Conservation (phyloP, 305 asterid species). For the Ilex paraguariensis region DNA sequence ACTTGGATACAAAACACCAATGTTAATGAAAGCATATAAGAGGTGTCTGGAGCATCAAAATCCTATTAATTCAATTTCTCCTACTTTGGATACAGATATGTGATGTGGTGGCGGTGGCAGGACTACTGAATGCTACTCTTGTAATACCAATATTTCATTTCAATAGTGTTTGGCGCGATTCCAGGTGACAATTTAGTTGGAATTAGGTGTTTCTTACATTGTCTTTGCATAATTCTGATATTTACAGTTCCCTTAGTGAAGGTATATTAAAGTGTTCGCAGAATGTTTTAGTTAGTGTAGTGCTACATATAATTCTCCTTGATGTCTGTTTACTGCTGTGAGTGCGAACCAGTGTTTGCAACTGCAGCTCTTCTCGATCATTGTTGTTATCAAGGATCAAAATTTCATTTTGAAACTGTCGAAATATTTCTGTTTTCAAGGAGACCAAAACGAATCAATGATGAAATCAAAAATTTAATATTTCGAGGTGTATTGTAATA, state of each 20-base stretch:
- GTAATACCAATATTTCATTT: slow-evolving; percentile 96
- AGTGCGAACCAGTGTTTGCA: too few relatives aligned
- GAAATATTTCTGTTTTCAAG: too few relatives aligned
- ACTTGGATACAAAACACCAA: not conserved
- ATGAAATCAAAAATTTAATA: too few relatives aligned
- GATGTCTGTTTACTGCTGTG: too few relatives aligned
- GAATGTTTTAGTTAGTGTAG: too few relatives aligned
- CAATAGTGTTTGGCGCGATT: slow-evolving; percentile 96
- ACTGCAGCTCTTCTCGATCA: too few relatives aligned
- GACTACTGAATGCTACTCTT: slow-evolving; percentile 95
- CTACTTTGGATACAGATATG: slow-evolving; percentile 57
- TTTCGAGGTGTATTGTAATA: too few relatives aligned
- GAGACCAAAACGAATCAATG: too few relatives aligned
- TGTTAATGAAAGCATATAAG: not conserved
- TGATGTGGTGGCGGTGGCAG: slow-evolving; percentile 99
- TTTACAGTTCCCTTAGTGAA: not conserved
- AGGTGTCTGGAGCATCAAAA: not conserved
- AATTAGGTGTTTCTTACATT: not conserved
- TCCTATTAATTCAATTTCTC: slow-evolving; percentile 13
- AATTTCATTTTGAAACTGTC: too few relatives aligned
- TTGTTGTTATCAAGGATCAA: too few relatives aligned
- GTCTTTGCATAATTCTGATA: not conserved
- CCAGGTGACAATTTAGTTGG: slow-evolving; percentile 50
- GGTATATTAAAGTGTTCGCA: too few relatives aligned
- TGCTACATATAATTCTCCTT: too few relatives aligned